Evolutionary conservation across 1,284 basidiomycete species (phyloP).

Genomic region (Irpex sp.): DNA sequence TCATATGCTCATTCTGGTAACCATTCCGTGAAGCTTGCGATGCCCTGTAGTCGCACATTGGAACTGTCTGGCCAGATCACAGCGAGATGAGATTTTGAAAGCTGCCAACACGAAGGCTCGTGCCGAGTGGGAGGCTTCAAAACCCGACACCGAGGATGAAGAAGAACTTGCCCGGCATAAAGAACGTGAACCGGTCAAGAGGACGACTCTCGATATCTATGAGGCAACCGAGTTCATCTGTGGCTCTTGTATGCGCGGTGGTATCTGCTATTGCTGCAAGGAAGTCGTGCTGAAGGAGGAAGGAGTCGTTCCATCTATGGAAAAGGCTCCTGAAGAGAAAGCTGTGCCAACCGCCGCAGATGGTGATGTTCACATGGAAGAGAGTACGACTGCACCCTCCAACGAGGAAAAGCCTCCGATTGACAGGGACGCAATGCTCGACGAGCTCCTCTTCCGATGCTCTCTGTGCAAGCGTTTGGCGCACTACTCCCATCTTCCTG

Average conservation of each 20-base stretch:
- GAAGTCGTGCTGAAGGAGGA: constrained; percentile 51
- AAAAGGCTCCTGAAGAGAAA: background rate
- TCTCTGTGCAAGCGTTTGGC: constrained; percentile 74
- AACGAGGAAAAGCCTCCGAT: background rate
- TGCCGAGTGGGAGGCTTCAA: constrained; percentile 33
- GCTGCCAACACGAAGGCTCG: constrained; percentile 54
- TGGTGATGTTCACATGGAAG: constrained; percentile 17
- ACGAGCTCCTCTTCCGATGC: constrained; percentile 74
- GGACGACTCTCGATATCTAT: constrained; percentile 43
- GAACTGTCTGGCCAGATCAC: constrained; percentile 65
- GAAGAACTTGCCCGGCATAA: constrained; percentile 6
- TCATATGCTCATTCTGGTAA: background rate
- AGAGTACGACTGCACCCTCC: constrained; percentile 11
- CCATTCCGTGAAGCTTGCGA: constrained; percentile 46
- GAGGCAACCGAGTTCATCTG: constrained; percentile 80
- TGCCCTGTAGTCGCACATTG: constrained; percentile 80
- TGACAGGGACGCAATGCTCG: background rate
- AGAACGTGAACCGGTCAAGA: constrained; percentile 31
- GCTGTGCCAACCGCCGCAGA: background rate
- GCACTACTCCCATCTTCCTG: constrained; percentile 74
- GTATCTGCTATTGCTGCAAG: constrained; percentile 76
- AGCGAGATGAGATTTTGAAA: constrained; percentile 71
- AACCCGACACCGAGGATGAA: constrained; percentile 10
- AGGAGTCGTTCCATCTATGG: constrained; percentile 7
- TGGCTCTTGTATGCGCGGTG: constrained; percentile 69